Conservation (phyloP, 2,329 filamentous ascomycete species). For the Diplocarpon rosae region DNA sequence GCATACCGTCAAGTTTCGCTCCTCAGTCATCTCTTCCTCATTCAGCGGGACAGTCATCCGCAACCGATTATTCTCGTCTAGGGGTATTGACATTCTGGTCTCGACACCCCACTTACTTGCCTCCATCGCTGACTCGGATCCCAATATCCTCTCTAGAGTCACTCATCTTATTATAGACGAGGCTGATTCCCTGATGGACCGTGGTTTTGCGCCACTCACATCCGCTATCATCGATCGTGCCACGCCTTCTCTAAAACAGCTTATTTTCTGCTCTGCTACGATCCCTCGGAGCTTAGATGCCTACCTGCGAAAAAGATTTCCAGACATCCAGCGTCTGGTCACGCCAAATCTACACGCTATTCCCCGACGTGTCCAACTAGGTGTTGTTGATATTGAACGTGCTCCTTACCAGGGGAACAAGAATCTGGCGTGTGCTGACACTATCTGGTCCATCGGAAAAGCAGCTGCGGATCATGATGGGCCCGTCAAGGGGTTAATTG, state of each 20-base stretch:
- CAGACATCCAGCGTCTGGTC: constrained; percentile 72
- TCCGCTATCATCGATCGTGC: constrained; percentile 72
- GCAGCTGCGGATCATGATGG: constrained; percentile 52
- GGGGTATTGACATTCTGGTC: constrained; percentile 76
- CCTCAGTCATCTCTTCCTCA: constrained; percentile 69
- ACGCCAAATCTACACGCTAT: constrained; percentile 96
- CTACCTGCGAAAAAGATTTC: constrained; percentile 71
- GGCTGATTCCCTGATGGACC: constrained; percentile 90
- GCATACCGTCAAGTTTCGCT: constrained; percentile 78
- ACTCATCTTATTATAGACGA: constrained; percentile 86
- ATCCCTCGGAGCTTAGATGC: constrained; percentile 84
- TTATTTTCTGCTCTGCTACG: constrained; percentile 90
- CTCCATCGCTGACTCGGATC: constrained; percentile 80
- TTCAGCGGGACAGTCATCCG: constrained; percentile 71
- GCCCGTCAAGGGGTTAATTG: constrained; percentile 41
- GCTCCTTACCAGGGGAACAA: constrained; percentile 94
- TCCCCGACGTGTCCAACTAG: constrained; percentile 84
- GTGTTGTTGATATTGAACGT: constrained; percentile 81
- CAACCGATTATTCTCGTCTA: constrained; percentile 67
- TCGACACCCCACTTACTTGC: constrained; percentile 82
- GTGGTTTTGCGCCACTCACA: constrained; percentile 79
- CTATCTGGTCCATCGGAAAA: constrained; percentile 86
- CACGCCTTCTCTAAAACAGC: constrained; percentile 69
- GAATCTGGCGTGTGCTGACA: constrained; percentile 83
- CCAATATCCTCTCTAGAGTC: constrained; percentile 86